These are phyloP conservation scores for Irpex lacteus DNA, from an alignment of 1,284 basidiomycete genomes.

Conservation along the genomic window DNA sequence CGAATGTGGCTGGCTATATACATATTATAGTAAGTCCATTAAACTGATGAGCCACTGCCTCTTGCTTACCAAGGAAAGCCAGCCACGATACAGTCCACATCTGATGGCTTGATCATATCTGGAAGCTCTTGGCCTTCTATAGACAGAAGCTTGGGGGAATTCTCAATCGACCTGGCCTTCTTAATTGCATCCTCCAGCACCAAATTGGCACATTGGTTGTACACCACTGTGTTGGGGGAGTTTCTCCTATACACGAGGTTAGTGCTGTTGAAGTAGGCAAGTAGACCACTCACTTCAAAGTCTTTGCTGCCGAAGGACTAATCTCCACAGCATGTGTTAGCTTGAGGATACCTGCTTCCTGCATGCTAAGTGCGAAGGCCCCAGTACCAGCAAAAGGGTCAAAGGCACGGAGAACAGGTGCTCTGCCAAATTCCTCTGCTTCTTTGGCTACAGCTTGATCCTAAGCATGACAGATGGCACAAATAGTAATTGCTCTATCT, in stretches of 20 bases:
- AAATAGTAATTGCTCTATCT: not conserved
- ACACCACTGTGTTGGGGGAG: slow-evolving; percentile 40
- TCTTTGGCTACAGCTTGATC: not conserved
- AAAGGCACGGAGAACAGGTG: slow-evolving; percentile 40
- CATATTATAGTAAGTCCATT: not conserved
- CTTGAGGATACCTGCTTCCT: slow-evolving; percentile 47
- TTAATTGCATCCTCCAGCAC: slow-evolving; percentile 56
- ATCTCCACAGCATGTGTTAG: slow-evolving; percentile 68
- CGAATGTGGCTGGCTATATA: slow-evolving; percentile 37
- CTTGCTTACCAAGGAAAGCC: slow-evolving; percentile 72
- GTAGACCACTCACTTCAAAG: slow-evolving; percentile 46
- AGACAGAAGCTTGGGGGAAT: slow-evolving; percentile 33
- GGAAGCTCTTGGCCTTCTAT: slow-evolving; percentile 38
- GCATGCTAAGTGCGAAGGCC: slow-evolving; percentile 59
- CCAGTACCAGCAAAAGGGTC: slow-evolving; percentile 69
- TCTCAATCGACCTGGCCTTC: slow-evolving; percentile 26
- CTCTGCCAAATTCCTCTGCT: not conserved
- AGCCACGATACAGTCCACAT: slow-evolving; percentile 59
- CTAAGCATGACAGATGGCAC: not conserved
- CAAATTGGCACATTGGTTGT: slow-evolving; percentile 61
- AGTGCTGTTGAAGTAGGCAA: not conserved
- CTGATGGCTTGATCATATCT: slow-evolving; percentile 38
- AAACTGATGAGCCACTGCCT: not conserved
- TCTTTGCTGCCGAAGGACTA: slow-evolving; percentile 64
- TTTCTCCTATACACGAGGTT: slow-evolving; percentile 36